Evolutionary conservation across 116 monocot species (phyloP).

Genomic region (Zostera marina): DNA sequence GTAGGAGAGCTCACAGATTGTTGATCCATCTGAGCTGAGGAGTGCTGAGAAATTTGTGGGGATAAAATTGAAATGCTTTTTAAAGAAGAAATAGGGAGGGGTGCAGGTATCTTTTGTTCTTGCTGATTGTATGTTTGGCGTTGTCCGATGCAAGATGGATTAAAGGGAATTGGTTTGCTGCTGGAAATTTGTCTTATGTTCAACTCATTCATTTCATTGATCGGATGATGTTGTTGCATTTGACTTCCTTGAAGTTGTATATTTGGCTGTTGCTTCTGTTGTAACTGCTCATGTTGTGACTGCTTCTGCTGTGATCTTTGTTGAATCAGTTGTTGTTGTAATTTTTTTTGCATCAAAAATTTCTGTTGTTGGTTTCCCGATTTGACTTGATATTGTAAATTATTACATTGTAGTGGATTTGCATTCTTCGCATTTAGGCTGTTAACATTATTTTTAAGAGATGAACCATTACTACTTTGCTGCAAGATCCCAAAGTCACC

Average conservation of each 20-base stretch:
- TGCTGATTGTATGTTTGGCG: conserved; percentile 35
- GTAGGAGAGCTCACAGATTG: conserved; percentile 59
- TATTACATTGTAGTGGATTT: conserved; percentile 14
- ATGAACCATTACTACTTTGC: conserved; percentile 19
- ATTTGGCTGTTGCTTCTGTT: conserved; percentile 34
- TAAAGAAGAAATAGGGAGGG: conserved; percentile 44
- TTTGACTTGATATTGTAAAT: conserved; percentile 15
- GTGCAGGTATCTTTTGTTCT: conserved; percentile 27
- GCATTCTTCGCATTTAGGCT: conserved; percentile 13
- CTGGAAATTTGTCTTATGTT: conserved; percentile 26
- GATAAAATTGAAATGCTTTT: conserved; percentile 33
- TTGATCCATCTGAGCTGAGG: conserved; percentile 81
- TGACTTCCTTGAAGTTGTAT: conserved; percentile 28
- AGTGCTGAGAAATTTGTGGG: conserved; percentile 72
- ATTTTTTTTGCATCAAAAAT: conserved; percentile 5
- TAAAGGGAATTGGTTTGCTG: conserved; percentile 33
- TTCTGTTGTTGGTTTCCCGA: conserved; percentile 17
- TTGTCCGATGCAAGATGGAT: conserved; percentile 20
- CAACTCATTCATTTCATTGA: conserved; percentile 41
- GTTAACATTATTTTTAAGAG: conserved; percentile 22
- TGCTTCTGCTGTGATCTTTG: conserved; percentile 15
- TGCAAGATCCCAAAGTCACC: conserved; percentile 26
- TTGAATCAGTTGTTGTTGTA: conserved; percentile 7
- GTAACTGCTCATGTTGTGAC: conserved; percentile 28
- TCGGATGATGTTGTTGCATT: conserved; percentile 31